Percentiles rank a stretch among this genome's conserved stretches.
These are phyloP conservation scores for Lagenidium giganteum DNA, from an alignment of 352 stramenopile genomes.

Conservation along the genomic window DNA sequence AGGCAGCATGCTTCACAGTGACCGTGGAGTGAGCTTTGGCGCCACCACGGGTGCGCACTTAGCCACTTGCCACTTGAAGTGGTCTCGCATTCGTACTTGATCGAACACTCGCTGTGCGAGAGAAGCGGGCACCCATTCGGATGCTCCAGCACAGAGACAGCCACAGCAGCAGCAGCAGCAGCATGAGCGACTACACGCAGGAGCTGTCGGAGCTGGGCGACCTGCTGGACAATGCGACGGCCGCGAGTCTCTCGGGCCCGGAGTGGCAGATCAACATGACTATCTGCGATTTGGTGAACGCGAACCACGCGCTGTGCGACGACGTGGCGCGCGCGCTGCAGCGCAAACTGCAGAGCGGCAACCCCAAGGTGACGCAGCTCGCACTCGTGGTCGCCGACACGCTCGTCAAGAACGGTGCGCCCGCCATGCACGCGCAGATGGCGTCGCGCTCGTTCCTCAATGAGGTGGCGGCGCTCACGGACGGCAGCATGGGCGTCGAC, in stretches of 20 bases:
- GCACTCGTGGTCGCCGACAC: conserved; percentile 66
- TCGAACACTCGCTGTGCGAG: no score
- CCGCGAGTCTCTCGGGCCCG: conserved; percentile 31
- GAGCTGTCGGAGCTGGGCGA: conserved; percentile 31
- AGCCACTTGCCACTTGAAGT: not conserved
- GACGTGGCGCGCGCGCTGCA: conserved; percentile 57
- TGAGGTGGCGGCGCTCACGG: conserved; percentile 57
- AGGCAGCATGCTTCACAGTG: conserved; percentile 45
- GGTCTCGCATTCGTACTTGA: not conserved
- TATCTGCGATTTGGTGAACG: conserved; percentile 65
- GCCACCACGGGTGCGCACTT: no score
- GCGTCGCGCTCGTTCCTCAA: conserved; percentile 56
- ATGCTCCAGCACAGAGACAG: conserved; percentile 2
- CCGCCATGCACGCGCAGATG: conserved; percentile 46
- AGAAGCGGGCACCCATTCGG: no score
- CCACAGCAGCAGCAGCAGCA: no score
- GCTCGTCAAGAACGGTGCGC: conserved; percentile 76
- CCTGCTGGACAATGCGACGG: conserved; percentile 57
- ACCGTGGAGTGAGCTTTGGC: no score
- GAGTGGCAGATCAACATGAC: conserved; percentile 76
- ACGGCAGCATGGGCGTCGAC: conserved; percentile 62
- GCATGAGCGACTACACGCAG: conserved; percentile 37
- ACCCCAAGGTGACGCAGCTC: conserved; percentile 35
- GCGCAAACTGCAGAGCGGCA: conserved; percentile 45
- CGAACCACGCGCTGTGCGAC: conserved; percentile 41